Evolutionary conservation across 768 basidiomycete species (phyloP), one percentile per base, ranked within the genome.

Genomic region (Paxillus involutus): DNA sequence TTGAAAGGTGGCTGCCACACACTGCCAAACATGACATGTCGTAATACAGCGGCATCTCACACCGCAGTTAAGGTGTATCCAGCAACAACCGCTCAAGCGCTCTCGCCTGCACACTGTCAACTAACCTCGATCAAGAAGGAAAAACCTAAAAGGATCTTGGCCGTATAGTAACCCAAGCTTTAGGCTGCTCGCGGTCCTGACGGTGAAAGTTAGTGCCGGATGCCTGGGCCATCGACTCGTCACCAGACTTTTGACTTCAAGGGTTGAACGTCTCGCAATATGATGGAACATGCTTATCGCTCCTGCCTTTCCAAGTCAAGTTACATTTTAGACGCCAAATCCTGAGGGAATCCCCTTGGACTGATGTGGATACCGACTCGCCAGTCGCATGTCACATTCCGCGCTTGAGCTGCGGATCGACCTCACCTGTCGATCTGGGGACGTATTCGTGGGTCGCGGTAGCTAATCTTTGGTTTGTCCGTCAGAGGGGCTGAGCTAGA

Each of bases 1-100:
- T 49, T 49, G 48, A 49, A 49, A 29, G 37, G 19, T 21, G 14
- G 6, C 19, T 47, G 48, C 36, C 48, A 49, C 35, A 49, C 48
- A 49, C 1, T 0, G n/a, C 17, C 17, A 35, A 49, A 49, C 48
- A 49, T 35, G 12, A 19, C 32, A 12, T 8, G 11, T 14, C 35
- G 35, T 35, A 14, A 35, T 33, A 33, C 33, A n/a, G n/a, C n/a
- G n/a, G 33, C 11, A 12, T 33, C 35, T 35, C 13, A 32, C 32
- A 9, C 11, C 35, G 35, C 13, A 35, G 35, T 14, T 35, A 35
- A 35, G 13, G 35, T 35, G 12, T 33, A 21, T 3, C 21, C n/a
- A n/a, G n/a, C n/a, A n/a, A n/a, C n/a, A n/a, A 21, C 21, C 21
- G 21, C 21, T 21, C 21, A 30, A 9, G 5, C 33, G 10, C 33